Conservation (phyloP, 1,284 basidiomycete genomes). For the Ganoderma lingzhi region DNA sequence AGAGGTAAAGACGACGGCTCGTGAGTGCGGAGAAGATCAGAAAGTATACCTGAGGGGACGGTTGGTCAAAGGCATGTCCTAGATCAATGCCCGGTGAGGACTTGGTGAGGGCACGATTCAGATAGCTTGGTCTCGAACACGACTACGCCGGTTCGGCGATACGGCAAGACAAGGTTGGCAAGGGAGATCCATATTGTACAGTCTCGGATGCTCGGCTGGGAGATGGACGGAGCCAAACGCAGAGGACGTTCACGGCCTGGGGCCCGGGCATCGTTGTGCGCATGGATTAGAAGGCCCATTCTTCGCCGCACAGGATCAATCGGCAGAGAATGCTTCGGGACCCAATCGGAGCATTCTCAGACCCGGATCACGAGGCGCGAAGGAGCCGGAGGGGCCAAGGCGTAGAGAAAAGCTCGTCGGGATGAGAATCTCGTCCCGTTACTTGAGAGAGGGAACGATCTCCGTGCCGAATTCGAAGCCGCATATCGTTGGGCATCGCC, state of each 20-base stretch:
- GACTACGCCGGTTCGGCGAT: not conserved
- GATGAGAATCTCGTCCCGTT: conserved; percentile 16
- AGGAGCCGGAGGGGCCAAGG: conserved; percentile 1
- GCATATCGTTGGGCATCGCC: not conserved
- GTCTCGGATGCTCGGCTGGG: not conserved
- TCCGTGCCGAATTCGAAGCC: not conserved
- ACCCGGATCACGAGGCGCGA: conserved; percentile 21
- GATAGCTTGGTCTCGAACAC: not conserved
- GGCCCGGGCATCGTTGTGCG: not conserved
- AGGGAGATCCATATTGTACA: conserved; percentile 1
- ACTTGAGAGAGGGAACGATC: not conserved
- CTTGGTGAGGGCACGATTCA: not conserved
- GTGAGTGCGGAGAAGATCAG: conserved; percentile 9
- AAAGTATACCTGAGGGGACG: not conserved
- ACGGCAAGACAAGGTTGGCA: not conserved
- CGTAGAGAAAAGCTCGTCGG: not conserved
- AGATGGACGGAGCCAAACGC: not conserved
- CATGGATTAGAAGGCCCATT: conserved; percentile 16
- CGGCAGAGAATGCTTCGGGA: conserved; percentile 22
- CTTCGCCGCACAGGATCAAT: conserved; percentile 29
- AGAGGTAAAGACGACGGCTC: not conserved
- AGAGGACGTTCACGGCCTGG: not conserved
- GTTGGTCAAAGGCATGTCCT: not conserved
- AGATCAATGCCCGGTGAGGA: too few species aligned
- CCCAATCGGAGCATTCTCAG: conserved; percentile 18